phyloP scores from a whole-genome alignment of 2,329 filamentous ascomycete genomes.

The Capronia epimyces region DNA sequence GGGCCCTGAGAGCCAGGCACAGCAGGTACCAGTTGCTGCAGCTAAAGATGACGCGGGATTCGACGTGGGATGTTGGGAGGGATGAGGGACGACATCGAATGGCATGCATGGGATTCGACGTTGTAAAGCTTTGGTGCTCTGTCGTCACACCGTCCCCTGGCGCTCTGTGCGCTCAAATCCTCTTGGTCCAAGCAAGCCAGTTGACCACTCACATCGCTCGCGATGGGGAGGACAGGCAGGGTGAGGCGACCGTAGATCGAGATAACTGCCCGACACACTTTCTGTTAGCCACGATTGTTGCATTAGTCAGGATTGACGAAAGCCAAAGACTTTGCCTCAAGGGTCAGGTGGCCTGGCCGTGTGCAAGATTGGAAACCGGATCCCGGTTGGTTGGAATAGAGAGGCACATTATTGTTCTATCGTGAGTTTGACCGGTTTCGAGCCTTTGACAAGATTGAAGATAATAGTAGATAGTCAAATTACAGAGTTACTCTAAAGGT shows the following conservation, averaged over 20 bases:
- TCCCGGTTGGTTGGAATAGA: too few relatives aligned
- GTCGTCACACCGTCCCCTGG: neutral
- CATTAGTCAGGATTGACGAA: too few relatives aligned
- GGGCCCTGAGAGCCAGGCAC: neutral
- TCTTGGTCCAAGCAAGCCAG: neutral
- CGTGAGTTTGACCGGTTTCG: too few relatives aligned
- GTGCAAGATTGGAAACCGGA: too few relatives aligned
- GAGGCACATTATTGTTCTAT: too few relatives aligned
- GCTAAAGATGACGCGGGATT: conserved; percentile 1
- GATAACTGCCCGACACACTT: neutral
- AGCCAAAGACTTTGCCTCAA: too few relatives aligned
- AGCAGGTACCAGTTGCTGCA: conserved; percentile 3
- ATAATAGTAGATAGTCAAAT: too few relatives aligned
- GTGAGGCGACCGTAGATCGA: neutral
- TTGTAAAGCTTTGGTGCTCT: neutral
- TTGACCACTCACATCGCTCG: neutral
- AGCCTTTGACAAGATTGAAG: too few relatives aligned
- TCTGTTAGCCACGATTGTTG: neutral
- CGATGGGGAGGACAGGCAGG: neutral
- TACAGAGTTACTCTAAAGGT: too few relatives aligned
- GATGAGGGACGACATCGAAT: conserved; percentile 1
- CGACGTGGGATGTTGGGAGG: neutral
- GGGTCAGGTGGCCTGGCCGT: too few relatives aligned
- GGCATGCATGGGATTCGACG: neutral
- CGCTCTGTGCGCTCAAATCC: too few relatives aligned